A percentile compares a stretch with the other conserved stretches of the same genome.
These are phyloP conservation scores for Lachancea nothofagi DNA, from an alignment of 805 yeast genomes.

Conservation along the genomic window DNA sequence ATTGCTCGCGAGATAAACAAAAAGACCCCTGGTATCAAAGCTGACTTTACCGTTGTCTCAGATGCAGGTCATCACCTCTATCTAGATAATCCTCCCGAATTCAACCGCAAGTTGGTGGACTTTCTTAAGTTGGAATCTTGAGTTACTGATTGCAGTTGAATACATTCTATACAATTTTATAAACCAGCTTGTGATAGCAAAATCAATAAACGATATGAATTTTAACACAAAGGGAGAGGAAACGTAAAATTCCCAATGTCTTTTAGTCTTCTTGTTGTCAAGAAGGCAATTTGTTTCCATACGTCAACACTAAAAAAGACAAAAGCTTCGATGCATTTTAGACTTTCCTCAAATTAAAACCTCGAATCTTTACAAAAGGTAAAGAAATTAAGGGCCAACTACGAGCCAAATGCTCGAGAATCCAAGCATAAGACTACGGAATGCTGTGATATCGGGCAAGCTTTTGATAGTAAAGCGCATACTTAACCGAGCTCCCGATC, in stretches of 20 bases:
- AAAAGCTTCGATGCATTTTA: no score
- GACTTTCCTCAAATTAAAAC: no score
- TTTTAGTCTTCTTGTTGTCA: no score
- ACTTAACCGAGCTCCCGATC: conserved; percentile 60
- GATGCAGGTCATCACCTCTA: conserved; percentile 77
- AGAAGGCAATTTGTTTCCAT: no score
- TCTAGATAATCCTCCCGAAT: conserved; percentile 53
- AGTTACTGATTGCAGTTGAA: background rate
- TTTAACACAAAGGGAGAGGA: no score
- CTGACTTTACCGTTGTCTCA: conserved; percentile 20
- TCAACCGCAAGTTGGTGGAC: conserved; percentile 44
- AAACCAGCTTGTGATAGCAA: background rate
- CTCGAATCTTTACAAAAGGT: no score
- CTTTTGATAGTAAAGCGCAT: conserved; percentile 58
- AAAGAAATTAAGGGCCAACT: background rate
- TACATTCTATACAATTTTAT: background rate
- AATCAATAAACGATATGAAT: no score
- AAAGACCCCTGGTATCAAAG: background rate
- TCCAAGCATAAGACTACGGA: conserved; percentile 60
- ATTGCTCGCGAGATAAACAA: conserved; percentile 27
- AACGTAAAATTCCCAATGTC: no score
- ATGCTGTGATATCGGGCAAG: conserved; percentile 60
- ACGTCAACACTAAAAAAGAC: no score
- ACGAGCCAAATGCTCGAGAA: conserved; percentile 35
- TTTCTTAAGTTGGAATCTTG: conserved; percentile 3